These are phyloP conservation scores for Exophiala sp. DNA, from an alignment of 2,329 filamentous ascomycete genomes.

Conservation along the genomic window DNA sequence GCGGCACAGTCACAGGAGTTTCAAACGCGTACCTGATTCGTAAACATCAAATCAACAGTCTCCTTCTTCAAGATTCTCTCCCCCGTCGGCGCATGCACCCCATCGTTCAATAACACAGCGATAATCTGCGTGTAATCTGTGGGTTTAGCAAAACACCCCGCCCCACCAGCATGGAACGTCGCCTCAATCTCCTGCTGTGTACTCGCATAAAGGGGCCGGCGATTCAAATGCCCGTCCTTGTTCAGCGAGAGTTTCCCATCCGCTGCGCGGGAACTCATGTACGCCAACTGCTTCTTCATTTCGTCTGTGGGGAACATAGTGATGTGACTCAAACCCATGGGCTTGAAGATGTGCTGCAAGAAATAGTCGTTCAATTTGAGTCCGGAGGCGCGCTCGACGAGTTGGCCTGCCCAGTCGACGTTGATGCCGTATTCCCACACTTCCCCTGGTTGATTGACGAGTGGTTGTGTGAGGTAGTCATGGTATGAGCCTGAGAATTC, in stretches of 20 bases:
- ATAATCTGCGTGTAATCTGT: conserved; percentile 60
- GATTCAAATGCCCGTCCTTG: conserved; percentile 49
- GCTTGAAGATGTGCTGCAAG: conserved; percentile 47
- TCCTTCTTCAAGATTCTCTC: conserved; percentile 52
- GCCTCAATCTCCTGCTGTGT: conserved; percentile 48
- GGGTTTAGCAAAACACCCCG: conserved; percentile 59
- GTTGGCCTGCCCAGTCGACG: conserved; percentile 54
- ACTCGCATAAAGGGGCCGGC: conserved; percentile 43
- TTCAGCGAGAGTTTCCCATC: conserved; percentile 41
- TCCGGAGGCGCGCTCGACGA: conserved; percentile 46
- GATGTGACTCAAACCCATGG: conserved; percentile 49
- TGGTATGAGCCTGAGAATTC: conserved; percentile 51
- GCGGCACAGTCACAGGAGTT: too few species aligned
- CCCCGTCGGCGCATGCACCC: conserved; percentile 56
- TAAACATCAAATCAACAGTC: conserved; percentile 63
- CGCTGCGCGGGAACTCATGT: conserved; percentile 53
- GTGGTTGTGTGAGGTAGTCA: conserved; percentile 50
- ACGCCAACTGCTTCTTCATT: conserved; percentile 55
- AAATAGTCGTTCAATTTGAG: conserved; percentile 49
- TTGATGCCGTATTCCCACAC: conserved; percentile 60
- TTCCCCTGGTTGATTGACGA: conserved; percentile 63
- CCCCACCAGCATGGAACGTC: conserved; percentile 59
- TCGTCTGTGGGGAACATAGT: conserved; percentile 55
- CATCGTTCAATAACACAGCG: conserved; percentile 61
- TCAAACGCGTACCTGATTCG: conserved; percentile 49